Evolutionary conservation across 805 yeast genomes (phyloP), one percentile per base, ranked within the genome.

Genomic region (Sungouiozyma intestinalis): DNA sequence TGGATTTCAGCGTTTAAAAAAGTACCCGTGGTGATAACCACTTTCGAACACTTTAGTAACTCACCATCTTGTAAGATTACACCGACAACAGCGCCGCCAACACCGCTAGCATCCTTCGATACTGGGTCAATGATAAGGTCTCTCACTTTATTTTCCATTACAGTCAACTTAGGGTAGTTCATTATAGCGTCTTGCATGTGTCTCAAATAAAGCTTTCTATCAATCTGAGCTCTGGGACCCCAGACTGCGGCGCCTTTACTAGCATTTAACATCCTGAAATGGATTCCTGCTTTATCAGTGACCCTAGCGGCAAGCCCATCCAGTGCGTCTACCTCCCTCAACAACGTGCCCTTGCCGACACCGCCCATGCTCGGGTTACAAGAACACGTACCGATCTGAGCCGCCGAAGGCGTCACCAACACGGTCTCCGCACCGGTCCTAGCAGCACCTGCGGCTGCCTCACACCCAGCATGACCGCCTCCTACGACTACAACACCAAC

Each of bases 301-400:
- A 92, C 77, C 45, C 74, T 68, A 0, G 88, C 79, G 3, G 94
- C 78, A 1, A 90, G 83, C 7, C 99, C 99, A 60, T 90, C 99
- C 36, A 92, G 65, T 0, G 99, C 97, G 67, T 92, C 99, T 13
- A 92, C 86, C 64, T 92, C 99, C 49, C 85, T 74, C 33, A 92
- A 65, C 35, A 92, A 65, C 0, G 95, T 90, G 14, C 98, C 99
- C 57, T 92, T 92, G 1, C 98, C 99, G 42, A 92, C 88, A 47
- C 99, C 99, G 32, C 98, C 99, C 81, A 87, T 85, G 35, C 85
- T 87, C 8, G 99, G 99, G 58, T 92, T 92, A 61, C 99, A 92
- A 1, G 96, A 86, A 16, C 97, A 92, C 0, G 94, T 83, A 0
- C 99, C 99, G 13, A 92, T 79, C 55, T 85, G 84, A 21, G 68